These are phyloP conservation scores for Lavandula angustifolia DNA, from an alignment of 257 asterid species.

Conservation along the genomic window DNA sequence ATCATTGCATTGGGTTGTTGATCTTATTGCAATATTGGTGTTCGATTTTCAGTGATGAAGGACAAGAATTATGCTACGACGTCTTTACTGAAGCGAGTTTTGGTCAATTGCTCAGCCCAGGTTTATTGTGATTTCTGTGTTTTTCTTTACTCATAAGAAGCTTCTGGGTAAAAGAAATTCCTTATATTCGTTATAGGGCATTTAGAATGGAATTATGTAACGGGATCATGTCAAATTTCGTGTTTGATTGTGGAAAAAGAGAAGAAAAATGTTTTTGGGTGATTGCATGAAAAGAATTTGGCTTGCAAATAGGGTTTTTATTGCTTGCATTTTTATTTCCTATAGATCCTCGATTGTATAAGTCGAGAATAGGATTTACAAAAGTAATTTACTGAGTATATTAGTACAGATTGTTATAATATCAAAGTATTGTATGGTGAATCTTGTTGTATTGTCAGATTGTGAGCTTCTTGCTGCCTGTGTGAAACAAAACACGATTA, in stretches of 20 bases:
- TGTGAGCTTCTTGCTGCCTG: background rate
- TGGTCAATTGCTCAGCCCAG: conserved; percentile 79
- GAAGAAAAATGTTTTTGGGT: background rate
- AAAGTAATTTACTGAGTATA: conserved; percentile 1
- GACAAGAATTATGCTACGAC: conserved; percentile 64
- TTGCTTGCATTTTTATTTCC: conserved; percentile 9
- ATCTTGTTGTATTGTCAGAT: background rate
- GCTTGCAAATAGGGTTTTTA: conserved; percentile 13
- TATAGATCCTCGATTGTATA: background rate
- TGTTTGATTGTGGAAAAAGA: conserved; percentile 4
- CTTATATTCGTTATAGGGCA: background rate
- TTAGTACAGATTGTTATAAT: background rate
- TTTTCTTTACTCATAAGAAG: background rate
- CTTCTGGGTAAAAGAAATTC: background rate
- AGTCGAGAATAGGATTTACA: background rate
- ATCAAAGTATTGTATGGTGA: background rate
- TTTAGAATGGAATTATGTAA: background rate
- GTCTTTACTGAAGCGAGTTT: conserved; percentile 58
- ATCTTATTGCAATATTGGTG: conserved; percentile 32
- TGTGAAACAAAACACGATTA: background rate
- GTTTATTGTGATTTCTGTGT: conserved; percentile 40
- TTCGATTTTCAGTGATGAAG: conserved; percentile 57
- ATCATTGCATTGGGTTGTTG: conserved; percentile 26
- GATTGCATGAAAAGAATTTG: background rate
- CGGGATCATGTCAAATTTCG: background rate